These are phyloP conservation scores for Glycine soja DNA, from an alignment of 306 rosid species.

Conservation along the genomic window DNA sequence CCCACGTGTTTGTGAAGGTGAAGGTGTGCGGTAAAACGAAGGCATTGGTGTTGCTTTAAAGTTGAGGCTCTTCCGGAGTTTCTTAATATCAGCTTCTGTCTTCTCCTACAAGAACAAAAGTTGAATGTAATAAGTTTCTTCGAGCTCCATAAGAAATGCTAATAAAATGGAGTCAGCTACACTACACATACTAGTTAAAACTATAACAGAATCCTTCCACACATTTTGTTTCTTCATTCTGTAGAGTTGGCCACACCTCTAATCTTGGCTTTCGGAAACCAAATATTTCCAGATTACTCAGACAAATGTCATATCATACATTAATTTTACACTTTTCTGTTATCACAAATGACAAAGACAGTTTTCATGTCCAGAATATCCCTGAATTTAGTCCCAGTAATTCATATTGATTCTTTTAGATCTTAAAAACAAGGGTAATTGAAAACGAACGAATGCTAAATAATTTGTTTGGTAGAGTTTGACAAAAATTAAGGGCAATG, in stretches of 20 bases:
- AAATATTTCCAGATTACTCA: background rate
- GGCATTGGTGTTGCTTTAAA: slow-evolving; percentile 83
- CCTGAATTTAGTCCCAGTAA: background rate
- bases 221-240: too few relatives aligned
- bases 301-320: background rate
- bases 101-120: slow-evolving; percentile 58
- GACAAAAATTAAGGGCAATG: background rate
- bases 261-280: too few relatives aligned
- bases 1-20: slow-evolving; percentile 48
- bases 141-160: slow-evolving; percentile 6
- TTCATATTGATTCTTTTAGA: background rate
- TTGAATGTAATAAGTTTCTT: slow-evolving; percentile 40
- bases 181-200: background rate
- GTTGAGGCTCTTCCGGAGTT: slow-evolving; percentile 68
- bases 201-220: too few relatives aligned
- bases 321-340: background rate
- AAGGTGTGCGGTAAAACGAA: slow-evolving; percentile 61
- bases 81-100: slow-evolving; percentile 69
- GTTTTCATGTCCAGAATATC: background rate
- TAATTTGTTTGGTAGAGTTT: background rate
- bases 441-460: background rate
- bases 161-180: background rate
- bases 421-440: background rate
- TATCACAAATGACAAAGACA: background rate
- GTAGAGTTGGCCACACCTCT: too few relatives aligned